phyloP scores from a whole-genome alignment of 2,329 filamentous ascomycete species.

The Alternaria burnsii region DNA sequence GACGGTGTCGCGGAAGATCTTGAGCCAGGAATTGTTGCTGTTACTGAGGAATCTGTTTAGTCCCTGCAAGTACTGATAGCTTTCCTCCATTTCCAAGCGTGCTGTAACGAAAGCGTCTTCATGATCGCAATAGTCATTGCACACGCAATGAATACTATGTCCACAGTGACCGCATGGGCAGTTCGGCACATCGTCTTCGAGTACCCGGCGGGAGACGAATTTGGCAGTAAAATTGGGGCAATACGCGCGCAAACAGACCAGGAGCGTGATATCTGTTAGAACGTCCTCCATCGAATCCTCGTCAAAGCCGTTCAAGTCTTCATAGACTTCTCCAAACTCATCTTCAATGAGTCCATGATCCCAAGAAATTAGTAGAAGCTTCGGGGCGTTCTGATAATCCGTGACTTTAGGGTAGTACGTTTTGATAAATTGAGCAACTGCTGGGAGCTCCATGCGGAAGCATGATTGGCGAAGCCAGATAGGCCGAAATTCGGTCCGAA shows the following conservation, averaged over 20 bases:
- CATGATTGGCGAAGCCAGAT: neutral
- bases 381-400: neutral
- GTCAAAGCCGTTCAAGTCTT: neutral
- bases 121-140: neutral
- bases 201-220: neutral
- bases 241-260: neutral
- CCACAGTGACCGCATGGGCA: neutral
- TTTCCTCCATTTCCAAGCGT: neutral
- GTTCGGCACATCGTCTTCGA: neutral
- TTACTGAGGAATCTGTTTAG: neutral
- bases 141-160: neutral
- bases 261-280: neutral
- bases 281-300: neutral
- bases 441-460: neutral
- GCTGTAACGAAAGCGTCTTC: neutral
- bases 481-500: neutral
- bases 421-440: neutral
- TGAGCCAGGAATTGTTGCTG: neutral
- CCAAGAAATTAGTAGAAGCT: neutral
- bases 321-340: neutral
- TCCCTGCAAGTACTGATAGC: neutral
- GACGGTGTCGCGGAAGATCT: neutral
- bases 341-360: neutral
- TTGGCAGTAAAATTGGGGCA: neutral
- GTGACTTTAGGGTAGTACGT: neutral